Evolutionary conservation across 768 basidiomycete genomes (phyloP).

Genomic region (Naganishia antarctica): DNA sequence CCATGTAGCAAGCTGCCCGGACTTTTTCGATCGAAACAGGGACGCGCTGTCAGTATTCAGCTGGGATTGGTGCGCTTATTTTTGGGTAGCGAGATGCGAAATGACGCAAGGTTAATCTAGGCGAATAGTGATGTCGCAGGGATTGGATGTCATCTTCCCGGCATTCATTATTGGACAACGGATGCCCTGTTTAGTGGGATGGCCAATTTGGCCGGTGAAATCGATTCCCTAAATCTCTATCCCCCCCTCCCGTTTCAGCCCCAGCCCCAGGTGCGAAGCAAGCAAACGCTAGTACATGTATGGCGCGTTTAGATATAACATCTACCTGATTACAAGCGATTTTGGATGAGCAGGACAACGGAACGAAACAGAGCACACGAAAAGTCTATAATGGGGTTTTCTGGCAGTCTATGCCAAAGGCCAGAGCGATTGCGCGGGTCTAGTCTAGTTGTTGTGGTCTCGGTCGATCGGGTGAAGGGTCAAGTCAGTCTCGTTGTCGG

Average conservation of each 20-base stretch:
- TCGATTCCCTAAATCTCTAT: too few relatives aligned
- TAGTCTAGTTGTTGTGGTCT: constrained; percentile 22
- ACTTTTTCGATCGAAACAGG: constrained; percentile 20
- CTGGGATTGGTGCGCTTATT: constrained; percentile 1
- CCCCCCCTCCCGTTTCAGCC: too few relatives aligned
- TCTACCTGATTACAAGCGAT: constrained; percentile 1
- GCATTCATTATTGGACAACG: too few relatives aligned
- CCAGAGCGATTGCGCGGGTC: neutral
- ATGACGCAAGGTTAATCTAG: too few relatives aligned
- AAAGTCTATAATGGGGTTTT: constrained; percentile 18
- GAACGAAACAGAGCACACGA: neutral
- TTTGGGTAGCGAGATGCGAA: neutral
- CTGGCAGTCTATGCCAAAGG: neutral
- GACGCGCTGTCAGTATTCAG: neutral
- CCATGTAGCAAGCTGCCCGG: neutral
- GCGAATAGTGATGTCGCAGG: too few relatives aligned
- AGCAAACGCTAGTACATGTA: neutral
- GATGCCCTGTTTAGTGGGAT: too few relatives aligned
- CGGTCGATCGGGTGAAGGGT: constrained; percentile 47
- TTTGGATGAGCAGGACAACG: neutral
- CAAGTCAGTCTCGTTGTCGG: constrained; percentile 47
- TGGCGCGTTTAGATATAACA: neutral
- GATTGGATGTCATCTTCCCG: too few relatives aligned
- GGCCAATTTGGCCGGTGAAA: too few relatives aligned
- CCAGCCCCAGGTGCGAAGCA: too few relatives aligned